phyloP scores from a whole-genome alignment of 768 basidiomycete genomes.

The Aureoboletus auriporus region DNA sequence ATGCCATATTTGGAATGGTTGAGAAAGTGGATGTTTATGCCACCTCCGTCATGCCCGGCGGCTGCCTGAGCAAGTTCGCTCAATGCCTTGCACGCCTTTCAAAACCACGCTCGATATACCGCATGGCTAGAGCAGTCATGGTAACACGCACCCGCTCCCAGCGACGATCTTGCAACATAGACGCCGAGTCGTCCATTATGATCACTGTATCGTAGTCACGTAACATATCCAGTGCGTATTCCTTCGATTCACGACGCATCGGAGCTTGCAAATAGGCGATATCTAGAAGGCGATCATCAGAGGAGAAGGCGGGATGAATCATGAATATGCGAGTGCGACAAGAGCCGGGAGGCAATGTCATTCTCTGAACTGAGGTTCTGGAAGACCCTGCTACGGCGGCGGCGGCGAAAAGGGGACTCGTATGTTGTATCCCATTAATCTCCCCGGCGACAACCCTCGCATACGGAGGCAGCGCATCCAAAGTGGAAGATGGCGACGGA shows the following conservation, averaged over 20 bases:
- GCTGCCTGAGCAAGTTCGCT: slow-evolving; percentile 47
- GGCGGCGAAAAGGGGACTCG: slow-evolving; percentile 2
- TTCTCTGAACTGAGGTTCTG: slow-evolving; percentile 11
- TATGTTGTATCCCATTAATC: neutral
- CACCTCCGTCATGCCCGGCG: slow-evolving; percentile 48
- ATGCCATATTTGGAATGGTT: slow-evolving; percentile 35
- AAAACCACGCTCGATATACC: neutral
- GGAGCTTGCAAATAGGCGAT: slow-evolving; percentile 24
- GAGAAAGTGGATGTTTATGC: slow-evolving; percentile 61
- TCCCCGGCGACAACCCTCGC: slow-evolving; percentile 6
- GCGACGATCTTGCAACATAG: slow-evolving; percentile 41
- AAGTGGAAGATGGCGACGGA: slow-evolving; percentile 3
- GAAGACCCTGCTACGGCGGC: slow-evolving; percentile 3
- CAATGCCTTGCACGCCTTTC: slow-evolving; percentile 23
- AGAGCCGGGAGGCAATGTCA: slow-evolving; percentile 16
- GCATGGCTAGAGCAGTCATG: neutral
- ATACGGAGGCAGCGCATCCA: slow-evolving; percentile 25
- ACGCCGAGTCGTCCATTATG: slow-evolving; percentile 58
- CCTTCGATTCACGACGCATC: slow-evolving; percentile 23
- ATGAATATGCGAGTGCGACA: slow-evolving; percentile 21
- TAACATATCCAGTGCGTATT: slow-evolving; percentile 34
- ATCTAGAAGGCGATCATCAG: slow-evolving; percentile 14
- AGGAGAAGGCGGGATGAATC: slow-evolving; percentile 17
- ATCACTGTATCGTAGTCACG: slow-evolving; percentile 52
- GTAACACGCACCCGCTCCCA: slow-evolving; percentile 46